These are phyloP conservation scores for Blastomyces gilchristii DNA, from an alignment of 2,329 filamentous ascomycete genomes.

Conservation along the genomic window DNA sequence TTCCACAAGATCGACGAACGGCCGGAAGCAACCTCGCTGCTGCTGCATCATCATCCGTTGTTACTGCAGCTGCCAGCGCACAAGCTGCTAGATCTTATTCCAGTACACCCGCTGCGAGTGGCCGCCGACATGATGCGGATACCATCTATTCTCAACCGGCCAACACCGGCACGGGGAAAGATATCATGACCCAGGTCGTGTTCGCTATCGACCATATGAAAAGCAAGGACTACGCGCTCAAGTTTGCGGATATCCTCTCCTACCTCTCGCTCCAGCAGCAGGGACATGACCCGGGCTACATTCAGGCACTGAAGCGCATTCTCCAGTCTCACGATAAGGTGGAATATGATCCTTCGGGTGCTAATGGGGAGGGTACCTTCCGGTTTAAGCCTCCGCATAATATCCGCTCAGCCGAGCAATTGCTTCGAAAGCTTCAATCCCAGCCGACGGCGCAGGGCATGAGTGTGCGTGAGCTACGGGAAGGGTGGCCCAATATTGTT, in stretches of 20 bases:
- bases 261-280: conserved; percentile 64
- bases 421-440: conserved; percentile 70
- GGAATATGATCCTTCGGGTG: conserved; percentile 45
- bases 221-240: conserved; percentile 57
- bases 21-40: conserved; percentile 51
- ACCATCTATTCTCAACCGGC: conserved; percentile 64
- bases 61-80: conserved; percentile 4
- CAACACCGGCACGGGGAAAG: conserved; percentile 63
- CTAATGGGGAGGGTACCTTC: conserved; percentile 66
- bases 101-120: conserved; percentile 35
- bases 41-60: conserved; percentile 42
- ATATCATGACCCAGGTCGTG: conserved; percentile 77
- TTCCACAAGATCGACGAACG: conserved; percentile 45
- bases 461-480: conserved; percentile 80
- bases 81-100: conserved; percentile 14
- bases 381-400: conserved; percentile 74
- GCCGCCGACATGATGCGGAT: conserved; percentile 49
- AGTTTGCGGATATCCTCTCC: conserved; percentile 64
- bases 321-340: conserved; percentile 58
- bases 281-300: conserved; percentile 47
- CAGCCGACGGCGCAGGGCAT: conserved; percentile 74
- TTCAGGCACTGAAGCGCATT: conserved; percentile 56
- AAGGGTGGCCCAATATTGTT: conserved; percentile 84
- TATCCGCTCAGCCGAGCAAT: conserved; percentile 64
- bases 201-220: conserved; percentile 78